Percentiles rank a stretch among this genome's conserved stretches.
These are phyloP conservation scores for Calamus simplicifolius DNA, from an alignment of 176 grass and related monocot species.

Conservation along the genomic window DNA sequence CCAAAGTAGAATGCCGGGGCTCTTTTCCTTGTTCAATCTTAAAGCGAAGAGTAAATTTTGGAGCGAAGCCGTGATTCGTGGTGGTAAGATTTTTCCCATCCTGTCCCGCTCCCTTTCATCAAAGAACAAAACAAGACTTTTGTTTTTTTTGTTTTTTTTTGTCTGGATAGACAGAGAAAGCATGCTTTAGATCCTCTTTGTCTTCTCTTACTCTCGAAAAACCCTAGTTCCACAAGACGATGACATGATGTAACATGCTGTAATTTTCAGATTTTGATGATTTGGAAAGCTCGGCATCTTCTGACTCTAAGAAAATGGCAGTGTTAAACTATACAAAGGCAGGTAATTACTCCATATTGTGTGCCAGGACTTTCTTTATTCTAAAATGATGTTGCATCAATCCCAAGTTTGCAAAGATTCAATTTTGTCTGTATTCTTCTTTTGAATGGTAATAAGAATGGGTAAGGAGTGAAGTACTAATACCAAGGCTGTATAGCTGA, in stretches of 20 bases:
- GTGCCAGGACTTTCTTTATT: neutral
- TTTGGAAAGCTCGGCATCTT: constrained; percentile 51
- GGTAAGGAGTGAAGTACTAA: too few relatives aligned
- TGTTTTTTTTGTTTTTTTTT: too few relatives aligned
- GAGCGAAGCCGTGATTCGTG: constrained; percentile 82
- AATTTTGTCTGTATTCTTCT: too few relatives aligned
- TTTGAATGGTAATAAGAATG: too few relatives aligned
- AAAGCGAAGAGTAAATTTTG: constrained; percentile 85
- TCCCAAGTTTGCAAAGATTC: too few relatives aligned
- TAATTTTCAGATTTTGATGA: constrained; percentile 64
- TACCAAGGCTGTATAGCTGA: too few relatives aligned
- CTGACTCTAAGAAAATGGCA: constrained; percentile 34
- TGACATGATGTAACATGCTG: neutral
- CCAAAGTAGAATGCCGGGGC: constrained; percentile 20
- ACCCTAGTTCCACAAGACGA: too few relatives aligned
- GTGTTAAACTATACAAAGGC: constrained; percentile 79
- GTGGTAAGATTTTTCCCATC: constrained; percentile 18
- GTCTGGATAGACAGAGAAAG: too few relatives aligned
- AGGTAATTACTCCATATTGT: constrained; percentile 34
- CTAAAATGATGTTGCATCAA: too few relatives aligned
- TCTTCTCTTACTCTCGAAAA: neutral
- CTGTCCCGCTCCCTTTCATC: too few relatives aligned
- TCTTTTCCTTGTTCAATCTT: constrained; percentile 93
- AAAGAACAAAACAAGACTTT: too few relatives aligned
- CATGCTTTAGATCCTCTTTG: too few relatives aligned